Conservation (phyloP, 2,329 filamentous ascomycete genomes). For the Aspergillus puulaauensis region DNA sequence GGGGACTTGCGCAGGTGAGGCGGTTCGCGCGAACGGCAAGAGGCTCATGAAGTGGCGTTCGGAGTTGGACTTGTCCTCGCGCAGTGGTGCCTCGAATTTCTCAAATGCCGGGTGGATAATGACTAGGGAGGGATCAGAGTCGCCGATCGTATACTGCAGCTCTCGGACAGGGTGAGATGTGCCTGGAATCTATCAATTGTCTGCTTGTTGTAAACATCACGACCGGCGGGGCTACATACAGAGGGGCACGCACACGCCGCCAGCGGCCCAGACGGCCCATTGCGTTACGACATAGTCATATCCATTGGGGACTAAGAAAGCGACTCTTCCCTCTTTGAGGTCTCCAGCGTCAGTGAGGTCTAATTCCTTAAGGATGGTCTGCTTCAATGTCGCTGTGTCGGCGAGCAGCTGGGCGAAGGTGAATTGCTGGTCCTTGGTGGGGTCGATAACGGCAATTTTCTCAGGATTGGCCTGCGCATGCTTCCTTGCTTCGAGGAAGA, state of each 20-base stretch:
- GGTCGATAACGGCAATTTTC: conserved; percentile 42
- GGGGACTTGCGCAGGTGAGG: conserved; percentile 24
- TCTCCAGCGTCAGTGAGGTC: conserved; percentile 23
- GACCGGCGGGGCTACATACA: conserved; percentile 30
- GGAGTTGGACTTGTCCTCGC: conserved; percentile 24
- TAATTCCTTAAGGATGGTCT: conserved; percentile 35
- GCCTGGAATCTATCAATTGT: conserved; percentile 20
- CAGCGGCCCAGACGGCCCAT: conserved; percentile 47
- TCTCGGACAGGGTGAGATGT: conserved; percentile 44
- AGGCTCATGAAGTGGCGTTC: conserved; percentile 32
- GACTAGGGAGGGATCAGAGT: conserved; percentile 44
- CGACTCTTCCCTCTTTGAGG: conserved; percentile 39
- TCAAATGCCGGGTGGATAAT: conserved; percentile 42
- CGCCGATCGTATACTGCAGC: conserved; percentile 42
- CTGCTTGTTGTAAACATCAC: background rate
- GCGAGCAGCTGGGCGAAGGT: conserved; percentile 42
- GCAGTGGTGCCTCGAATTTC: conserved; percentile 32
- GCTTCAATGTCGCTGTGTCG: conserved; percentile 38
- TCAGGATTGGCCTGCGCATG: conserved; percentile 31
- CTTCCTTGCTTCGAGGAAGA: conserved; percentile 40
- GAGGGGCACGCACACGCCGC: conserved; percentile 44
- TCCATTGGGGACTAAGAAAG: conserved; percentile 41
- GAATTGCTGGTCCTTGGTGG: conserved; percentile 38
- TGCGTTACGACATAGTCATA: conserved; percentile 45
- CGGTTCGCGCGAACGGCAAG: conserved; percentile 20